These are phyloP conservation scores for Cutaneotrichosporon mucoides DNA, from an alignment of 1,284 basidiomycete species.

Conservation along the genomic window DNA sequence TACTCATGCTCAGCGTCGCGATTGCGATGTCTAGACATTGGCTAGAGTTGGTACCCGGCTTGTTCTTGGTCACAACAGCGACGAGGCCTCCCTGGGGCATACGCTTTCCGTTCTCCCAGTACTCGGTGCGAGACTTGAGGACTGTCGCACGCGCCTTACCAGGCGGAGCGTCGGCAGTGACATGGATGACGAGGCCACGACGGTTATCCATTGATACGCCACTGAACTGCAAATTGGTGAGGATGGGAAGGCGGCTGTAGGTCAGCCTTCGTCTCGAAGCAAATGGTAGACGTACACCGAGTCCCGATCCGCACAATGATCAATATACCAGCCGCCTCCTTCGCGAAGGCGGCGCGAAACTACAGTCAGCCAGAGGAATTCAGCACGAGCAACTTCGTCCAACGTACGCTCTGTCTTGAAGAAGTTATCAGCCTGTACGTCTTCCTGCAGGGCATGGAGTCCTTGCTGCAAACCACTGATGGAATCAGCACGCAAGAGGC, in stretches of 20 bases:
- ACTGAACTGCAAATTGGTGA: constrained; percentile 54
- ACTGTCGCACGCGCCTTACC: constrained; percentile 41
- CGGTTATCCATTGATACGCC: constrained; percentile 52
- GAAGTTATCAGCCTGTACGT: constrained; percentile 38
- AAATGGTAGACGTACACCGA: neutral
- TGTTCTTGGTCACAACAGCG: too few relatives aligned
- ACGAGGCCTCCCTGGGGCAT: constrained; percentile 58
- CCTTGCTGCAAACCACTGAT: constrained; percentile 50
- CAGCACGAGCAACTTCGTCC: too few relatives aligned
- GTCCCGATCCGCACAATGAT: neutral
- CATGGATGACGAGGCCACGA: constrained; percentile 53
- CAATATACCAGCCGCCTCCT: constrained; percentile 5
- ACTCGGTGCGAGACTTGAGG: constrained; percentile 43
- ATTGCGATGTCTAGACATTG: constrained; percentile 3
- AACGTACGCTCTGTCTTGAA: neutral
- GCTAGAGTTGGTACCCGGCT: constrained; percentile 16
- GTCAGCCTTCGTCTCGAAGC: neutral
- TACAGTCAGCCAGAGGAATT: neutral
- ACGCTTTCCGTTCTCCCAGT: constrained; percentile 58
- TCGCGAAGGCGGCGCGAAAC: neutral
- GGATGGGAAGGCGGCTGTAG: constrained; percentile 56
- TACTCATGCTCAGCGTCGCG: constrained; percentile 11
- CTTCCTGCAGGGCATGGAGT: constrained; percentile 52
- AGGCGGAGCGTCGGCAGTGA: constrained; percentile 52
- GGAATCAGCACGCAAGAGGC: constrained; percentile 64